Evolutionary conservation across 768 basidiomycete species (phyloP).

Genomic region (Coprinellus micaceus): DNA sequence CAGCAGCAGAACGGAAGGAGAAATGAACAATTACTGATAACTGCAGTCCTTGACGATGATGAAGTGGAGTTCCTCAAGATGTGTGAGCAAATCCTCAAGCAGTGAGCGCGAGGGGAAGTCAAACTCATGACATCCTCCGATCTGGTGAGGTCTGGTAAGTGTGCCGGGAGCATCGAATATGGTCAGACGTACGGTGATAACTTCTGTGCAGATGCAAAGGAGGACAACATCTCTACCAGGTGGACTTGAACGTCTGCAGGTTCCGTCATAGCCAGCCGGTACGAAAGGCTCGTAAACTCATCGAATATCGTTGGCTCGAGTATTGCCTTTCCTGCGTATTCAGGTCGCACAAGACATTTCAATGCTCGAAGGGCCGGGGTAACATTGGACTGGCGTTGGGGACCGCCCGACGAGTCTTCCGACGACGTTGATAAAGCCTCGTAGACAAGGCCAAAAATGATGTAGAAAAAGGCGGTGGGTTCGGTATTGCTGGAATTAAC

Average conservation of each 20-base stretch:
- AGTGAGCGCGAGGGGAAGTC: constrained; percentile 58
- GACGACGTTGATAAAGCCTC: constrained; percentile 75
- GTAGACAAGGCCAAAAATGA: constrained; percentile 90
- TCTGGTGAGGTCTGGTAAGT: constrained; percentile 7
- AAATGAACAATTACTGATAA: constrained; percentile 42
- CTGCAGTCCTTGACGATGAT: constrained; percentile 40
- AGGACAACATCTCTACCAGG: constrained; percentile 64
- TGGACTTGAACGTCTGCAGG: constrained; percentile 65
- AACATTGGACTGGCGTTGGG: constrained; percentile 44
- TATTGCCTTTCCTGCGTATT: constrained; percentile 78
- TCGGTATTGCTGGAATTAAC: constrained; percentile 42
- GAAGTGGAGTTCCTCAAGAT: constrained; percentile 71
- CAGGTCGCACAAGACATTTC: constrained; percentile 72
- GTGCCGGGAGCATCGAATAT: neutral
- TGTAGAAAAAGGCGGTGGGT: constrained; percentile 80
- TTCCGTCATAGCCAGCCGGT: constrained; percentile 88
- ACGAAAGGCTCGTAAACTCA: constrained; percentile 84
- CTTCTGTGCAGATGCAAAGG: constrained; percentile 48
- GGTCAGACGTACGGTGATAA: constrained; percentile 17
- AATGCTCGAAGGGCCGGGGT: constrained; percentile 71
- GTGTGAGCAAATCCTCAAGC: constrained; percentile 79
- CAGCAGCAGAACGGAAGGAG: neutral
- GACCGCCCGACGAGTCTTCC: constrained; percentile 48
- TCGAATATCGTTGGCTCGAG: constrained; percentile 82
- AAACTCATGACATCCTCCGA: constrained; percentile 36